These are phyloP conservation scores for Ceratobasidium sp. DNA, from an alignment of 1,284 basidiomycete species.

Conservation along the genomic window DNA sequence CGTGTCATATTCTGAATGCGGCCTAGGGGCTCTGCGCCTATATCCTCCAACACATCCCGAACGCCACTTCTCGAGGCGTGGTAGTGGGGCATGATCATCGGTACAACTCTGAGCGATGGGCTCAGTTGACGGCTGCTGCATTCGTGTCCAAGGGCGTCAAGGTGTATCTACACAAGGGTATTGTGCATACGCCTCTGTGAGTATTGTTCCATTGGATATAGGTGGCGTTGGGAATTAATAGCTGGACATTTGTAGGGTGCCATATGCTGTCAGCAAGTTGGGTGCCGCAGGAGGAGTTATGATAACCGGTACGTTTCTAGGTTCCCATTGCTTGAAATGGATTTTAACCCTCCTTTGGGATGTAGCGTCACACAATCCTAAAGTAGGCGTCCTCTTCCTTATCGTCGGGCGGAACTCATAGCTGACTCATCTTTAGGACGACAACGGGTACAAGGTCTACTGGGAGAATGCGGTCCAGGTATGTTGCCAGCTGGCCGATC, in stretches of 20 bases:
- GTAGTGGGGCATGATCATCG: conserved; percentile 85
- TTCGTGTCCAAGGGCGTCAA: conserved; percentile 70
- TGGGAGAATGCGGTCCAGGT: conserved; percentile 87
- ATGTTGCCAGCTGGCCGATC: conserved; percentile 37
- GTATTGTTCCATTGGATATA: conserved; percentile 45
- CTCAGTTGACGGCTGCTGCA: conserved; percentile 69
- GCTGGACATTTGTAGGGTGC: conserved; percentile 62
- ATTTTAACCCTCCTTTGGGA: neutral
- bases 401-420: neutral
- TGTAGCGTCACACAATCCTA: conserved; percentile 82
- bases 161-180: conserved; percentile 69
- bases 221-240: neutral
- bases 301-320: conserved; percentile 69
- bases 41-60: conserved; percentile 58
- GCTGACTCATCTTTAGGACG: conserved; percentile 57
- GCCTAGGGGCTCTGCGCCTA: conserved; percentile 76
- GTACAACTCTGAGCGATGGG: conserved; percentile 78
- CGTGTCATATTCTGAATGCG: conserved; percentile 13
- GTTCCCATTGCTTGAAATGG: conserved; percentile 22
- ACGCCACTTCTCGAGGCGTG: conserved; percentile 66
- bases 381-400: conserved; percentile 54
- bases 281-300: conserved; percentile 81
- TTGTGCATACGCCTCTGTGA: conserved; percentile 83
- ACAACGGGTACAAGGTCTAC: conserved; percentile 89
- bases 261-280: conserved; percentile 72